Percentiles rank a stretch among this genome's conserved stretches.
These are phyloP conservation scores for Claviceps lovelessii DNA, from an alignment of 2,329 filamentous ascomycete genomes.

Conservation along the genomic window DNA sequence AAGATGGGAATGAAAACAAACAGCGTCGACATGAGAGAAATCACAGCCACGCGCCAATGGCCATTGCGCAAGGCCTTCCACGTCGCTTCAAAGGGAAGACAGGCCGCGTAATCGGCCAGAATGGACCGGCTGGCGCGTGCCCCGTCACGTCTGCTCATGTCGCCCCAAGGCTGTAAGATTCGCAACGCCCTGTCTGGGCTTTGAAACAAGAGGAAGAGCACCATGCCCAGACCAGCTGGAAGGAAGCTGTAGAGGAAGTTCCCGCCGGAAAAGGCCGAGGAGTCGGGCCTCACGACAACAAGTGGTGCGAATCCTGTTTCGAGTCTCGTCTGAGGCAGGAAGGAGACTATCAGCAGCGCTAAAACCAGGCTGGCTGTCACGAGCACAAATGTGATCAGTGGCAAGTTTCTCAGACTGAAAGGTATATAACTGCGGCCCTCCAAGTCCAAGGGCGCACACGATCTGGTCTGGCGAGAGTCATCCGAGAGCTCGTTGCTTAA, in stretches of 20 bases:
- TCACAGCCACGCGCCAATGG: slow-evolving; percentile 50
- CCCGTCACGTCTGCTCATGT: slow-evolving; percentile 43
- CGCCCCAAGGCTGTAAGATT: slow-evolving; percentile 54
- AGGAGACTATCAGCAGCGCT: slow-evolving; percentile 64
- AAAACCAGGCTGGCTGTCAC: slow-evolving; percentile 46
- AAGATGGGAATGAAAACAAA: slow-evolving; percentile 53
- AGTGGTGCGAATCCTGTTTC: slow-evolving; percentile 56
- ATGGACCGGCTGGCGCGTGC: slow-evolving; percentile 48
- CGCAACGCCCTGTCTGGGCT: slow-evolving; percentile 52
- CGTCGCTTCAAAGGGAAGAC: slow-evolving; percentile 46
- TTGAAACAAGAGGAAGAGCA: slow-evolving; percentile 54
- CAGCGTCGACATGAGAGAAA: slow-evolving; percentile 44
- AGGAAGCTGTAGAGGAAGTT: slow-evolving; percentile 79
- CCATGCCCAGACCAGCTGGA: slow-evolving; percentile 51
- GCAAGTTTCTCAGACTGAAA: slow-evolving; percentile 56
- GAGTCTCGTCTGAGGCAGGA: slow-evolving; percentile 53
- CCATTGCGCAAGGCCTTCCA: slow-evolving; percentile 42
- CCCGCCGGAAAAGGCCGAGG: slow-evolving; percentile 61
- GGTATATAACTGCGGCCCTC: slow-evolving; percentile 50
- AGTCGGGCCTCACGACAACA: slow-evolving; percentile 44
- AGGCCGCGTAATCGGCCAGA: slow-evolving; percentile 56
- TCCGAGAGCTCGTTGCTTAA: slow-evolving; percentile 18
- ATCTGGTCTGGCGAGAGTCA: slow-evolving; percentile 15
- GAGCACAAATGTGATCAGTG: slow-evolving; percentile 52
- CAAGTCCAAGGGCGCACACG: slow-evolving; percentile 11